These are phyloP conservation scores for Fusarium sp. DNA, from an alignment of 2,329 filamentous ascomycete genomes.

Conservation along the genomic window DNA sequence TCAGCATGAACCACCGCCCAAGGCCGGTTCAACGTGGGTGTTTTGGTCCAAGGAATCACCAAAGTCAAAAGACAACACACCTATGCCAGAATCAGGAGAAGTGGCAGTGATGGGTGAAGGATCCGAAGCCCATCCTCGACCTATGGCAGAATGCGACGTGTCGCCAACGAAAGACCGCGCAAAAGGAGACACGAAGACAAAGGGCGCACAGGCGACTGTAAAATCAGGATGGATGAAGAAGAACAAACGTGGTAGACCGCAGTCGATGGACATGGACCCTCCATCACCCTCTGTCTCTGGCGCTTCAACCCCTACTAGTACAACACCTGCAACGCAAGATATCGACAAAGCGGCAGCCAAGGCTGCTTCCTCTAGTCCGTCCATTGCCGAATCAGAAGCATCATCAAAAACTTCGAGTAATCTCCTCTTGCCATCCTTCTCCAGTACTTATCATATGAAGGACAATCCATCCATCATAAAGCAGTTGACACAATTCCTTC, in stretches of 20 bases:
- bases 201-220: slow-evolving; percentile 47
- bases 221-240: slow-evolving; percentile 55
- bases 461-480: slow-evolving; percentile 78
- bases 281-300: slow-evolving; percentile 48
- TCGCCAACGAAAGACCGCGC: slow-evolving; percentile 53
- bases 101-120: slow-evolving; percentile 69
- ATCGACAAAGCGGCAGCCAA: slow-evolving; percentile 26
- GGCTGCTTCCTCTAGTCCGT: slow-evolving; percentile 45
- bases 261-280: slow-evolving; percentile 62
- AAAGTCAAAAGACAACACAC: slow-evolving; percentile 50
- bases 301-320: slow-evolving; percentile 39
- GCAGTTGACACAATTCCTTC: slow-evolving; percentile 70
- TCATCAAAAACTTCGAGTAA: slow-evolving; percentile 65
- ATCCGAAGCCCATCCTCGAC: slow-evolving; percentile 67
- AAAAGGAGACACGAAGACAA: slow-evolving; percentile 47
- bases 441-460: slow-evolving; percentile 74
- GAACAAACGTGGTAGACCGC: slow-evolving; percentile 60
- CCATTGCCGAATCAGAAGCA: slow-evolving; percentile 59
- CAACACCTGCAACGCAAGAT: slow-evolving; percentile 33
- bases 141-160: slow-evolving; percentile 60
- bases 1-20: slow-evolving; percentile 54
- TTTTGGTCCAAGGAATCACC: slow-evolving; percentile 78
- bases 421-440: slow-evolving; percentile 76
- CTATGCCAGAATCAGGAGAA: slow-evolving; percentile 59
- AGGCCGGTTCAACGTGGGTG: slow-evolving; percentile 78